phyloP scores from a whole-genome alignment of 768 basidiomycete genomes.

The Pisolithus marmoratus region DNA sequence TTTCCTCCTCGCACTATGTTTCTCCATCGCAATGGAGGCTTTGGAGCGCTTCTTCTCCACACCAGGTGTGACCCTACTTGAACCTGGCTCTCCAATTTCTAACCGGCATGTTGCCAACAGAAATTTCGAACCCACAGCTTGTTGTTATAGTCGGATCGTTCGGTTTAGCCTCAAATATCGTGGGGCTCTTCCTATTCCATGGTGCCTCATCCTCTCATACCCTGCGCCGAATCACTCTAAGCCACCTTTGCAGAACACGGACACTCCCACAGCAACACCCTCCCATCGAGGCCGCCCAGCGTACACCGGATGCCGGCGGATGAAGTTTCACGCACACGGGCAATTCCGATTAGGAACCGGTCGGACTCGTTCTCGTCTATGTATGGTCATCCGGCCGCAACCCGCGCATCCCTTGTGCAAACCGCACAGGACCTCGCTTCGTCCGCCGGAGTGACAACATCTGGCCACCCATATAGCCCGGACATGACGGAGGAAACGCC shows the following conservation, averaged over 20 bases:
- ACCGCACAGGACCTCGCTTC: slow-evolving; percentile 77
- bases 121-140: slow-evolving; percentile 83
- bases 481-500: slow-evolving; percentile 39
- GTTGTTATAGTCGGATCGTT: slow-evolving; percentile 87
- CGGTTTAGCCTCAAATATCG: slow-evolving; percentile 86
- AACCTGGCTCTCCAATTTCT: slow-evolving; percentile 3
- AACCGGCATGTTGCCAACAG: slow-evolving; percentile 33
- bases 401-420: slow-evolving; percentile 69
- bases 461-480: background rate
- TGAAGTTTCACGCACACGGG: slow-evolving; percentile 29
- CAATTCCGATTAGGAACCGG: slow-evolving; percentile 25
- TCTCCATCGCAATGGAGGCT: slow-evolving; percentile 92
- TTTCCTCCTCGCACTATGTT: slow-evolving; percentile 93
- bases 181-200: slow-evolving; percentile 93
- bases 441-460: slow-evolving; percentile 9
- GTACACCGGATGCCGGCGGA: slow-evolving; percentile 18
- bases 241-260: slow-evolving; percentile 49
- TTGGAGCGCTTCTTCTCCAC: slow-evolving; percentile 83
- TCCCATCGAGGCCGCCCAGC: slow-evolving; percentile 37
- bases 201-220: slow-evolving; percentile 43
- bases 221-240: slow-evolving; percentile 7
- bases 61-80: slow-evolving; percentile 46
- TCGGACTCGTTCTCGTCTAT: slow-evolving; percentile 52
- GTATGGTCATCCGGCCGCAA: slow-evolving; percentile 70
- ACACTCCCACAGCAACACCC: slow-evolving; percentile 48